These are phyloP conservation scores for Kwoniella botswanensis DNA, from an alignment of 768 basidiomycete genomes.

Conservation along the genomic window DNA sequence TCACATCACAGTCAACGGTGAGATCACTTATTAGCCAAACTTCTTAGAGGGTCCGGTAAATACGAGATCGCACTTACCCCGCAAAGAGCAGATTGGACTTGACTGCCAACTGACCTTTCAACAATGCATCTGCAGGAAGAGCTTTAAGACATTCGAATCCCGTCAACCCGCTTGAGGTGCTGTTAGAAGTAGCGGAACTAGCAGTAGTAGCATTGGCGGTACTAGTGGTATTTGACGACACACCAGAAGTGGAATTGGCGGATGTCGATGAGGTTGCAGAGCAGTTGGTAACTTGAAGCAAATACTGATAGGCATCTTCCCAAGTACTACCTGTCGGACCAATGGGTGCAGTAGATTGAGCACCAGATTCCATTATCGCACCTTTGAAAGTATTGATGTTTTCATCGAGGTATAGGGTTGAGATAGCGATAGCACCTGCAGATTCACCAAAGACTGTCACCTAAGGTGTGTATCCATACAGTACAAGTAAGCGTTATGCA, in stretches of 20 bases:
- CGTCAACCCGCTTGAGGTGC: not conserved
- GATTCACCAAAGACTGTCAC: conserved; percentile 64
- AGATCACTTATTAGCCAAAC: not conserved
- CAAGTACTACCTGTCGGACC: conserved; percentile 28
- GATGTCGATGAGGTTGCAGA: conserved; percentile 13
- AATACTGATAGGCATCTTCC: conserved; percentile 44
- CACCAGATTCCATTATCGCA: conserved; percentile 45
- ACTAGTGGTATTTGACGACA: conserved; percentile 11
- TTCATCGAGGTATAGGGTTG: conserved; percentile 56
- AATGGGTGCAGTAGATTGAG: conserved; percentile 27
- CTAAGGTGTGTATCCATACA: conserved; percentile 42
- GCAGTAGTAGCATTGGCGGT: conserved; percentile 1
- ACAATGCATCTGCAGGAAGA: conserved; percentile 34
- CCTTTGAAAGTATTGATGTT: conserved; percentile 24
- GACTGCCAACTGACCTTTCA: conserved; percentile 42
- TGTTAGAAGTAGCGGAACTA: conserved; percentile 6
- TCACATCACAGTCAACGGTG: too few species aligned
- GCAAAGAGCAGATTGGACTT: conserved; percentile 27
- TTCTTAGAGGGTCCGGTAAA: not conserved
- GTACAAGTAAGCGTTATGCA: too few species aligned
- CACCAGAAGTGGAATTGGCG: conserved; percentile 6
- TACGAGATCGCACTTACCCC: conserved; percentile 26
- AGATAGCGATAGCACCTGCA: conserved; percentile 65
- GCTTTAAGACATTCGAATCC: conserved; percentile 48
- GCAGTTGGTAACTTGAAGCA: conserved; percentile 42